Base-by-base conservation (phyloP, 495 filamentous ascomycete species). In the Podospora pseudopauciseta region DNA sequence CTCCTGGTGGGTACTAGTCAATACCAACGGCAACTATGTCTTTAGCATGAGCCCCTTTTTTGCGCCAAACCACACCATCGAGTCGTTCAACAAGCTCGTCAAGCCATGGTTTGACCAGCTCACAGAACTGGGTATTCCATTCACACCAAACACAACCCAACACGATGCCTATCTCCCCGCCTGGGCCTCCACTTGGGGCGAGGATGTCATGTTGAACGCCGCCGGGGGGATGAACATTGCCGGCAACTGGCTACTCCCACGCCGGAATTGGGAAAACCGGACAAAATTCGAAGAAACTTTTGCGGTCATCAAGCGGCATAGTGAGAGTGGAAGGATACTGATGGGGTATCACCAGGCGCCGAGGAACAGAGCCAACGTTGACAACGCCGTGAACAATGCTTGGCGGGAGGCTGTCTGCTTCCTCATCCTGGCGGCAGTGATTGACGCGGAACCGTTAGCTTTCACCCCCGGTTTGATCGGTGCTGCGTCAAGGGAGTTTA, bases 41-140 rank as follows among this genome's bases (percentile, higher is more conserved):
- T 62, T 62, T n/a, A 11, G 26, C 23, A 62, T 62, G 60, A 34
- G 27, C 7, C 67, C 67, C 9, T 68, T 64, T 53, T 68, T 68
- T 23, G 67, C 67, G 5, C 67, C 67, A 18, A 68, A 68, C 39
- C 67, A 68, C 56, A 68, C 67, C 27, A 44, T 68, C 55, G 67
- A 62, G 15, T 68, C 67, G 3, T 68, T 64, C 55, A 62, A 65
- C 23, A 30, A 53, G 13, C 67, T 68, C 2, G 62, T 60, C 54
- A 59, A 58, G 54, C 67, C 67, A 9, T 68, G 60, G 60, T 68
- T 68, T 30, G 54, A 64, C 30, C 60, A 53, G 26, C 59, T 68
- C n/a, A 30, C 13, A 13, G 67, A 57, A 28, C 53, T 68, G 13
- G 54, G 55, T 3, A 68, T 68, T 11, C 16, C 26, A 4, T 58